Conservation (phyloP, 805 yeast genomes). For the Hanseniaspora vineae region DNA sequence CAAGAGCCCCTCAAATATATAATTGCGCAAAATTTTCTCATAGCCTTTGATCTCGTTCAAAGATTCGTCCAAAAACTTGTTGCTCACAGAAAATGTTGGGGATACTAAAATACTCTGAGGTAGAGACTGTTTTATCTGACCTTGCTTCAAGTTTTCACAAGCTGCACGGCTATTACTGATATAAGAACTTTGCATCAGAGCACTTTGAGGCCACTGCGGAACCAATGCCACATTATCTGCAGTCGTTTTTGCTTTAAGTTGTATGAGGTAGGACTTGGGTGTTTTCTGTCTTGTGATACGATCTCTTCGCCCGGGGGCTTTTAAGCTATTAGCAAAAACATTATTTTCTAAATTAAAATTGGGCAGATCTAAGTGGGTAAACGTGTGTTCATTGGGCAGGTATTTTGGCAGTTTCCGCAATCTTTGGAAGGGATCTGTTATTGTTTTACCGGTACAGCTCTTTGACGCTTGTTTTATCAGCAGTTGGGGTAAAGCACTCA, state of each 20-base stretch:
- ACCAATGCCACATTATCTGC: background rate
- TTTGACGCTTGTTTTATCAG: constrained; percentile 1
- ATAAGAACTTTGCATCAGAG: background rate
- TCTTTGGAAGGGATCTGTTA: constrained; percentile 1
- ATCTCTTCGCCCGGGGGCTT: constrained; percentile 33
- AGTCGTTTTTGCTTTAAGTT: constrained; percentile 16
- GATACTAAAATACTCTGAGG: background rate
- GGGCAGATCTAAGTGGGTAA: background rate
- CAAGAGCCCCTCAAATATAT: background rate
- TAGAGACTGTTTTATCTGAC: background rate
- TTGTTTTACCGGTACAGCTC: constrained; percentile 2
- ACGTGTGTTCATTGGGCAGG: background rate
- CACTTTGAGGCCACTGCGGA: background rate
- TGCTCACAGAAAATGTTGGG: background rate
- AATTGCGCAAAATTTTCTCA: no score
- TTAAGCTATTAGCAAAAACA: constrained; percentile 26
- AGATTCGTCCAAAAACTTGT: no score
- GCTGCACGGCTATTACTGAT: background rate
- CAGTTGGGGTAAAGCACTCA: no score
- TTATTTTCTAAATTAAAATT: constrained; percentile 19
- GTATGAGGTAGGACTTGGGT: constrained; percentile 29
- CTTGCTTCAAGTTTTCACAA: background rate
- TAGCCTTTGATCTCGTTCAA: no score
- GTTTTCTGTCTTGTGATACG: constrained; percentile 22
- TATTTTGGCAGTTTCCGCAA: background rate